Conservation (phyloP, 2,329 filamentous ascomycete species). For the Sporothrix schenckii region DNA sequence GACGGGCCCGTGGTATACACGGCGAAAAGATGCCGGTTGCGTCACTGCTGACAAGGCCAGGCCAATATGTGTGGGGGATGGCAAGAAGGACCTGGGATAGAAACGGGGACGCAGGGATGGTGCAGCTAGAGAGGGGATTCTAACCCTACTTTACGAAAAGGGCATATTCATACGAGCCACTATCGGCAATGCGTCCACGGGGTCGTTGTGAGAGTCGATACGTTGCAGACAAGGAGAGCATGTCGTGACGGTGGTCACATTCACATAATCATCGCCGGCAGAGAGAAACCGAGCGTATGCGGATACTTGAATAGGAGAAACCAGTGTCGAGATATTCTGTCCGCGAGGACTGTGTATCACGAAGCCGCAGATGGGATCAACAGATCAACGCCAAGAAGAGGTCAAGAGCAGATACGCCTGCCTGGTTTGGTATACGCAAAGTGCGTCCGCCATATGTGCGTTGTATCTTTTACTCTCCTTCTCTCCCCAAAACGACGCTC, state of each 20-base stretch:
- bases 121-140: neutral
- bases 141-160: neutral
- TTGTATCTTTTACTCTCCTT: no score
- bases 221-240: slow-evolving; percentile 7
- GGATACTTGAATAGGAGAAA: no score
- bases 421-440: no score
- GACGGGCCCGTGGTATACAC: neutral
- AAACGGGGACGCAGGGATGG: neutral
- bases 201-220: neutral
- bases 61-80: slow-evolving; percentile 12
- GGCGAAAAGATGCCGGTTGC: slow-evolving; percentile 16
- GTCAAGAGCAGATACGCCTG: no score
- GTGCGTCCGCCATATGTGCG: no score
- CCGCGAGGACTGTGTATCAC: no score
- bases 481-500: no score
- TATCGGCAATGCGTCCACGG: slow-evolving; percentile 3
- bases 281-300: neutral
- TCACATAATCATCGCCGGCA: neutral
- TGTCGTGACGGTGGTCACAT: neutral
- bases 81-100: neutral
- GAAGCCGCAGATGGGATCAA: no score
- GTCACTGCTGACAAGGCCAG: slow-evolving; percentile 12
- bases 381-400: no score
- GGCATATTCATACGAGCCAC: slow-evolving; percentile 6
- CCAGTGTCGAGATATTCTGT: no score